Evolutionary conservation across 208 protist genomes (phyloP).

Genomic region (Wallacemonas sp.): DNA sequence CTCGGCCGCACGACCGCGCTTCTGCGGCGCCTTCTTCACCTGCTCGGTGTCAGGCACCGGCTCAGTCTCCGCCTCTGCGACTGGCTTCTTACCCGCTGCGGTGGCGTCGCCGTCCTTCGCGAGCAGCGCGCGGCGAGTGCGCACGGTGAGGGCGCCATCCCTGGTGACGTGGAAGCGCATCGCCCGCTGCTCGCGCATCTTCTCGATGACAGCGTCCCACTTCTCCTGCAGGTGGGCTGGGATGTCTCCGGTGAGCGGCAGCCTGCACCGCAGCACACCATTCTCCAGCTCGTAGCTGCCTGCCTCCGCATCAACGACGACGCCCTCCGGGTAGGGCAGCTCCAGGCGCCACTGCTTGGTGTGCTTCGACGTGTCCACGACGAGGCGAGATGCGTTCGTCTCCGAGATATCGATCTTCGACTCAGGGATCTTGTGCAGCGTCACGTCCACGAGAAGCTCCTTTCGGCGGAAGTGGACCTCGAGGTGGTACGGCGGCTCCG

Average conservation of each 20-base stretch:
- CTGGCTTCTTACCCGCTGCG: neutral
- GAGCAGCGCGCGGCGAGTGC: slow-evolving; percentile 69
- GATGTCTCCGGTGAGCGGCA: slow-evolving; percentile 65
- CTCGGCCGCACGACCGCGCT: slow-evolving; percentile 9
- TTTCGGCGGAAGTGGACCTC: slow-evolving; percentile 87
- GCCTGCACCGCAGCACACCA: slow-evolving; percentile 61
- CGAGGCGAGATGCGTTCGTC: slow-evolving; percentile 44
- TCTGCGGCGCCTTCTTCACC: slow-evolving; percentile 24
- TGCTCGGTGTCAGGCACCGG: slow-evolving; percentile 13
- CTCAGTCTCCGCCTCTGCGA: slow-evolving; percentile 12
- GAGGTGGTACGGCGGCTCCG: slow-evolving; percentile 53
- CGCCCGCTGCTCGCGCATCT: slow-evolving; percentile 54
- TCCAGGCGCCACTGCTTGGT: slow-evolving; percentile 84
- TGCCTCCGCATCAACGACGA: slow-evolving; percentile 43
- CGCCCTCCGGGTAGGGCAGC: slow-evolving; percentile 64
- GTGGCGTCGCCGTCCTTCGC: slow-evolving; percentile 16
- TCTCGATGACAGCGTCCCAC: slow-evolving; percentile 47
- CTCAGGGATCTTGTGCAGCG: slow-evolving; percentile 75
- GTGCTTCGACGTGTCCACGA: slow-evolving; percentile 74
- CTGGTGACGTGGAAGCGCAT: slow-evolving; percentile 70
- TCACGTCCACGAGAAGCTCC: slow-evolving; percentile 69
- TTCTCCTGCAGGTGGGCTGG: slow-evolving; percentile 38
- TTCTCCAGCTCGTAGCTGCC: slow-evolving; percentile 55
- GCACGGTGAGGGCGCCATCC: slow-evolving; percentile 79
- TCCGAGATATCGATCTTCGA: slow-evolving; percentile 69